Base-by-base conservation (phyloP, 2,329 filamentous ascomycete genomes). In the Claviceps humidiphila region DNA sequence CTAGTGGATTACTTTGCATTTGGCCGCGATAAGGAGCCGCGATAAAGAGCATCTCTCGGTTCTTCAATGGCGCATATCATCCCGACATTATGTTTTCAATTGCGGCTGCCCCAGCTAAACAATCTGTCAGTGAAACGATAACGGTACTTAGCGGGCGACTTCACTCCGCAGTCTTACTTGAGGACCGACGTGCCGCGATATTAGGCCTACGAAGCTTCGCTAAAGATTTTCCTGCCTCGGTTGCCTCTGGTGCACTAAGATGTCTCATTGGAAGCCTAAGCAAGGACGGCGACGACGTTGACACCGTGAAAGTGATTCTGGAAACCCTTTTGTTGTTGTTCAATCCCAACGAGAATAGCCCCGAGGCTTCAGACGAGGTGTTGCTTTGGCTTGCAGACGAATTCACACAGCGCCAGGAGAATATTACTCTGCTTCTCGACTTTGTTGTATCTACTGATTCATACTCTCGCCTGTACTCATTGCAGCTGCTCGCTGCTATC, bases 251-350 rank as follows among this genome's bases (percentile, higher is more conserved):
- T 41, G 88, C 90, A n/a, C 73, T 98, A 47, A 80, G 91, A 56
- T 88, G 87, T 53, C 75, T 98, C 53, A 97, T 98, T 58, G 82
- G 80, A 13, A 89, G 87, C 60, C 72, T 98, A 51, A 81, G 81
- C 58, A 89, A 89, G 64, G 93, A 98, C 77, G 82, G 81, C 55
- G 88, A 95, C 65, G 93, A 98, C 76, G 85, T 95, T 53, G 93
- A 98, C 67, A 98, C 94, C 5, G 85, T 95, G 65, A 95, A 96
- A 70, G 82, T 95, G 53, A 87, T 95, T 55, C 76, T 98, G 58
- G 93, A 98, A 77, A 98, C 94, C 45, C 73, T 98, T 61, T 74
- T 97, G 65, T 91, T 94, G 83, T 82, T 98, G 42, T 97, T 97
- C 67, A 82, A 70, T 57, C 81, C 81, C 42, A 83, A 83, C 59